These are phyloP conservation scores for Brettanomyces nanus DNA, from an alignment of 805 yeast species.

Conservation along the genomic window DNA sequence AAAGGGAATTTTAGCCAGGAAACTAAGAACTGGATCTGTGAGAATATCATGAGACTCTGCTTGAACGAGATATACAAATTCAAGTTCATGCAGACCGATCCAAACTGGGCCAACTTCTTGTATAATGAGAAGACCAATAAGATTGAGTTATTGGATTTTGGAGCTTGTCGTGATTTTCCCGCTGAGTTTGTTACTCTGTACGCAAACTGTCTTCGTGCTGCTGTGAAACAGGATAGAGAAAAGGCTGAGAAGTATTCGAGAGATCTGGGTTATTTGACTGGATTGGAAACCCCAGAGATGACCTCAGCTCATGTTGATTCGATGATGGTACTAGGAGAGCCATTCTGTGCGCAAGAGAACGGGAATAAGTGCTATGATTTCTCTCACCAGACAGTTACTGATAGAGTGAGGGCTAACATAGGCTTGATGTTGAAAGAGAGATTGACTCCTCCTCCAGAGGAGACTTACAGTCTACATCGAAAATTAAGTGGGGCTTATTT, in stretches of 20 bases:
- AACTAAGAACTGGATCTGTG: conserved; percentile 72
- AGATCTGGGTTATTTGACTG: conserved; percentile 83
- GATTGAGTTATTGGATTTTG: conserved; percentile 87
- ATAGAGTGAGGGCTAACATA: conserved; percentile 81
- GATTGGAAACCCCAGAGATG: conserved; percentile 83
- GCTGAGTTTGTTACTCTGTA: conserved; percentile 63
- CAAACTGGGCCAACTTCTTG: conserved; percentile 97
- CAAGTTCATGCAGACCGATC: conserved; percentile 96
- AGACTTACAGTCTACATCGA: conserved; percentile 92
- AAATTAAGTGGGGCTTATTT: conserved; percentile 91
- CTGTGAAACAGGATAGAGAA: conserved; percentile 59
- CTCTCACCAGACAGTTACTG: conserved; percentile 82
- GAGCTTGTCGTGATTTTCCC: conserved; percentile 81
- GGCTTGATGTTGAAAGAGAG: conserved; percentile 87
- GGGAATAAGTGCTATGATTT: conserved; percentile 58
- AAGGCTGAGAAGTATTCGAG: conserved; percentile 57
- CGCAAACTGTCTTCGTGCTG: conserved; percentile 63
- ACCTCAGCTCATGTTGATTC: conserved; percentile 88
- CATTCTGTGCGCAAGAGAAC: conserved; percentile 54
- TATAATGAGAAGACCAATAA: conserved; percentile 64
- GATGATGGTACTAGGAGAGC: conserved; percentile 85
- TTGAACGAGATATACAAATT: conserved; percentile 76
- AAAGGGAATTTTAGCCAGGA: conserved; percentile 70
- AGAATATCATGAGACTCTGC: conserved; percentile 80
- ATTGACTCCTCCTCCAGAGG: conserved; percentile 96